A percentile compares a stretch with the other conserved stretches of the same genome.
These are phyloP conservation scores for Malassezia slooffiae DNA, from an alignment of 1,284 basidiomycete species.

Conservation along the genomic window DNA sequence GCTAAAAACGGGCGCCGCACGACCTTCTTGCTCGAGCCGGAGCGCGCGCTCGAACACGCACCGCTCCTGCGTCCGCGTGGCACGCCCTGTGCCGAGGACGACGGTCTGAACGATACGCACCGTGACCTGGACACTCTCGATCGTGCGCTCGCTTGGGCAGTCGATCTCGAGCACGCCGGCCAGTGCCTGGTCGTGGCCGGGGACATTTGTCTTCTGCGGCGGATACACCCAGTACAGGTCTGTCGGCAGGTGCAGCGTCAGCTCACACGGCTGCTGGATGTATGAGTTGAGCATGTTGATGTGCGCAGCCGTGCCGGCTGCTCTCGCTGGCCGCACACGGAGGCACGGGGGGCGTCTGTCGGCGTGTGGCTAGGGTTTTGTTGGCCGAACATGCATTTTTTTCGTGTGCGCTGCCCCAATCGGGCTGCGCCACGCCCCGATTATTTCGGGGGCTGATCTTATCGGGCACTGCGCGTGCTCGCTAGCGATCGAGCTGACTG, in stretches of 20 bases:
- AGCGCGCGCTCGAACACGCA: conserved; percentile 37
- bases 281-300: conserved; percentile 32
- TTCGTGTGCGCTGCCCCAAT: too few species aligned
- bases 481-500: too few species aligned
- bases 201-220: conserved; percentile 22
- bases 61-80: conserved; percentile 29
- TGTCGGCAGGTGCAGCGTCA: conserved; percentile 35
- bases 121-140: conserved; percentile 29
- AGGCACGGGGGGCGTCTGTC: too few species aligned
- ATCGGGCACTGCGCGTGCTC: too few species aligned
- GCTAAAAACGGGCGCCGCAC: conserved; percentile 11
- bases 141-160: conserved; percentile 35
- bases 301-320: too few species aligned
- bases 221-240: conserved; percentile 41
- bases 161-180: conserved; percentile 42
- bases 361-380: too few species aligned
- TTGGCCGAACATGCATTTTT: too few species aligned
- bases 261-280: conserved; percentile 37
- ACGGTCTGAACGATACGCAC: conserved; percentile 36
- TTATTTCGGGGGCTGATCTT: too few species aligned
- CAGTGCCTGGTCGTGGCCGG: conserved; percentile 41
- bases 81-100: conserved; percentile 21
- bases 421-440: too few species aligned
- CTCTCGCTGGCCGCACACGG: too few species aligned
- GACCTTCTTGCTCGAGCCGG: conserved; percentile 32